Base-by-base conservation (phyloP, 2,329 filamentous ascomycete species). In the Colletotrichum orchidophilum region DNA sequence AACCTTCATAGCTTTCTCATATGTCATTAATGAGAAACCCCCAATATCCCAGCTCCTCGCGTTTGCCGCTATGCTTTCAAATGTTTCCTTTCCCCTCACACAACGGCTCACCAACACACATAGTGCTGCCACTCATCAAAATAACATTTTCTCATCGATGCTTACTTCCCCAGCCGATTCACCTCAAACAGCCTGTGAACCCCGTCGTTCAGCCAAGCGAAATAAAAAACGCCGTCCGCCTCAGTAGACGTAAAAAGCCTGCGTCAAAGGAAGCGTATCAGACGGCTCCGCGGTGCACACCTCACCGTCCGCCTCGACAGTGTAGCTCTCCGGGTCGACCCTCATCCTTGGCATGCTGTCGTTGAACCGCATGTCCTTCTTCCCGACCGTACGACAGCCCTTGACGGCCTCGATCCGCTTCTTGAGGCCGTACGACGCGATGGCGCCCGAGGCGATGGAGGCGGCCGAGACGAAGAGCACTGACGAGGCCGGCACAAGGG, bases 341-440 rank as follows among this genome's bases (percentile, higher is more conserved):
- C 86, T 91, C 94, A 98, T 98, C 83, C 87, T 90, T 15, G 96
- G 96, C 89, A 90, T 94, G 65, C 83, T 82, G 77, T 94, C 91
- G 80, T 98, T 98, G 81, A 90, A 95, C 78, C 94, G 95, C 95
- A 98, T 97, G 81, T 98, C 93, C 76, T 83, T 86, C 87, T 98
- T 98, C 53, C 91, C 86, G 54, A 97, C 87, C 35, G 81, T 88
- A 70, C 95, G 87, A 80, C 95, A 97, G 66, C 89, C 88, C 78
- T 87, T 91, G 59, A 98, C 94, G 3, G 94, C 85, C 83, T 96
- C 94, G 74, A 98, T 84, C 57, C 94, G 90, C 81, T 95, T 97
- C 76, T 87, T 88, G 73, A 98, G 84, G 3, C 89, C 90, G 81
- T 98, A 98, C 3, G 84, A 84, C n/a, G 86, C 85, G 52, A 95